Conservation (phyloP, 257 asterid genomes). For the Haberlea rhodopensis region DNA sequence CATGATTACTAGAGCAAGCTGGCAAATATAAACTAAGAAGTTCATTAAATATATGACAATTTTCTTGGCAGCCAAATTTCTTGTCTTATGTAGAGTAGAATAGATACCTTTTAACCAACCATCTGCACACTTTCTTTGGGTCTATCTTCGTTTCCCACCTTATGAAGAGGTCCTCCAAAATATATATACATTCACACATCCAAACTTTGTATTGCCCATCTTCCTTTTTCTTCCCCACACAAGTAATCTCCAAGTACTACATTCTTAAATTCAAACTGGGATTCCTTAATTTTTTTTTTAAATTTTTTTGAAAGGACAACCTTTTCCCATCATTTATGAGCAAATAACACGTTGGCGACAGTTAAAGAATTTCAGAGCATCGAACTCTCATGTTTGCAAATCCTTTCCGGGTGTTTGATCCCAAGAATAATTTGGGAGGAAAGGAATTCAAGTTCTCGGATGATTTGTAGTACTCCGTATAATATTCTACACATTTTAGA, state of each 20-base stretch:
- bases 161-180: constrained; percentile 21
- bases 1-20: too few species aligned
- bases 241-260: constrained; percentile 11
- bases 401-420: too few species aligned
- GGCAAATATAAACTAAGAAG: too few species aligned
- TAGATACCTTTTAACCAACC: neutral
- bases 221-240: constrained; percentile 24
- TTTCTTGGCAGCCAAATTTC: neutral
- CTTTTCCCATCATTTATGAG: constrained; percentile 12
- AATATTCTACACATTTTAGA: neutral
- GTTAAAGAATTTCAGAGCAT: neutral
- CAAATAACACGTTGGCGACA: constrained; percentile 26
- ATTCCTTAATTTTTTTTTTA: neutral
- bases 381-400: neutral
- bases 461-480: neutral
- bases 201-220: constrained; percentile 17
- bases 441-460: constrained; percentile 27
- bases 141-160: constrained; percentile 27
- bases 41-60: neutral
- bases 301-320: constrained; percentile 27
- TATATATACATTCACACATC: constrained; percentile 21
- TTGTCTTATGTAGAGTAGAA: neutral
- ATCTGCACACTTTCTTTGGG: constrained; percentile 4
- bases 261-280: constrained; percentile 28
- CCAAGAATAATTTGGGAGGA: neutral